Evolutionary conservation across 1,284 basidiomycete genomes (phyloP), one percentile per base, ranked within the genome.

Genomic region (Erythrobasidium hasegawianum): DNA sequence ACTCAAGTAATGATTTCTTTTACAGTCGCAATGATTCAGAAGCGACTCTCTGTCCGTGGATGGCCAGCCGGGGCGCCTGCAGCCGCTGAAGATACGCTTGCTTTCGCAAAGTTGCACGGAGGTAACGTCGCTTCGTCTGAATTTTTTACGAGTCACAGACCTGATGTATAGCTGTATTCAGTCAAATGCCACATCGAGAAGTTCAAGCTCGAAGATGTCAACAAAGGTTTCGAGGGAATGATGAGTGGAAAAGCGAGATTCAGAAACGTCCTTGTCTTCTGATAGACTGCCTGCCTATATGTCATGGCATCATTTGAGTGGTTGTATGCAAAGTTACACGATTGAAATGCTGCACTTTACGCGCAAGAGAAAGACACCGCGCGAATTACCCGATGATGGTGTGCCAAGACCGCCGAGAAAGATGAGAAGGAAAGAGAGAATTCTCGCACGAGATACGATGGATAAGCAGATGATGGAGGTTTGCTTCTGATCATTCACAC

Each of bases 211-310:
- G 75, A 75, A 18, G 70, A 79, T 39, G 74, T 76, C 29, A 70
- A 77, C 29, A 75, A 79, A 59, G 79, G 78, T 0, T 77, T 74
- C 67, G 72, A 77, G 50, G 67, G 69, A 57, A 77, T 77, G 73
- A 69, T 75, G 57, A 69, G 71, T 7, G 73, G 73, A 68, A 75
- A 76, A 58, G 77, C 75, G 4, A 68, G 75, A 27, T 79, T 79
- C 73, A 69, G 78, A 18, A 72, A 74, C 26, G 75, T 78, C 16
- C 43, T 47, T n/a, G 22, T 24, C 22, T 47, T 47, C 43, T 47
- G 33, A 33, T 33, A 33, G 33, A 33, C 33, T 33, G 33, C 33
- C 11, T 33, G 11, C 5, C 4, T 33, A 11, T 33, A 33, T 33
- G 33, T 33, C 33, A 4, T 11, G 11, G 33, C 33, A 33, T 33